A percentile compares a stretch with the other conserved stretches of the same genome.
Evolutionary conservation across 106 monocot genomes (phyloP).

Genomic region (Acorus gramineus): DNA sequence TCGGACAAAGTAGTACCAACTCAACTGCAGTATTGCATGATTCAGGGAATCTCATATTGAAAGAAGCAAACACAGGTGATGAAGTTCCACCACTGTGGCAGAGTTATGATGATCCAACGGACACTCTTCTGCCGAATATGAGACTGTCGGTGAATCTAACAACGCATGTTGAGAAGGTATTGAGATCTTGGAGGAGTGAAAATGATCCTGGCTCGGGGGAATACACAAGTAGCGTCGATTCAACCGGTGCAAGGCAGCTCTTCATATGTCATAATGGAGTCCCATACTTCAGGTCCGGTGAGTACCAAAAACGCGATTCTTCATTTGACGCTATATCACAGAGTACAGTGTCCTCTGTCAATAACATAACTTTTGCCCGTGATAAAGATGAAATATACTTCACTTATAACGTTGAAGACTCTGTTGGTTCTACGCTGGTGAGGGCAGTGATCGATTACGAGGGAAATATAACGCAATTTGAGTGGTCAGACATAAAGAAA

Average conservation of each 20-base stretch:
- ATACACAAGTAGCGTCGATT: too few species aligned
- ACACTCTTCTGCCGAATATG: slow-evolving; percentile 6
- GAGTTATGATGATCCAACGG: slow-evolving; percentile 15
- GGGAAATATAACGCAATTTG: neutral
- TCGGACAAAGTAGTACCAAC: neutral
- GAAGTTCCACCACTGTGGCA: slow-evolving; percentile 1
- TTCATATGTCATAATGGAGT: too few species aligned
- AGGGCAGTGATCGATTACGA: neutral
- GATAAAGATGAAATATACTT: too few species aligned
- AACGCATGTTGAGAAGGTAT: neutral
- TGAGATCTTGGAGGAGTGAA: slow-evolving; percentile 1
- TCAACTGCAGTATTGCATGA: neutral
- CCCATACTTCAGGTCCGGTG: too few species aligned
- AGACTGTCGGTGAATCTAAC: neutral
- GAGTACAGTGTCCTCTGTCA: neutral
- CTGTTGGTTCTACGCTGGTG: neutral
- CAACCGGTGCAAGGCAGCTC: too few species aligned
- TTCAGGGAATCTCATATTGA: slow-evolving; percentile 5
- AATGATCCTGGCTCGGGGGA: slow-evolving; percentile 5
- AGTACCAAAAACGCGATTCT: too few species aligned
- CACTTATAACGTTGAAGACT: too few species aligned
- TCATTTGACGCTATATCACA: slow-evolving; percentile 1
- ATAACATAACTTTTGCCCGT: neutral
- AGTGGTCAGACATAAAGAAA: neutral
- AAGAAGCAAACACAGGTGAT: neutral